A percentile compares a stretch with the other conserved stretches of the same genome.
These are phyloP conservation scores for Nigrograna mackinnonii DNA, from an alignment of 2,329 filamentous ascomycete species.

Conservation along the genomic window DNA sequence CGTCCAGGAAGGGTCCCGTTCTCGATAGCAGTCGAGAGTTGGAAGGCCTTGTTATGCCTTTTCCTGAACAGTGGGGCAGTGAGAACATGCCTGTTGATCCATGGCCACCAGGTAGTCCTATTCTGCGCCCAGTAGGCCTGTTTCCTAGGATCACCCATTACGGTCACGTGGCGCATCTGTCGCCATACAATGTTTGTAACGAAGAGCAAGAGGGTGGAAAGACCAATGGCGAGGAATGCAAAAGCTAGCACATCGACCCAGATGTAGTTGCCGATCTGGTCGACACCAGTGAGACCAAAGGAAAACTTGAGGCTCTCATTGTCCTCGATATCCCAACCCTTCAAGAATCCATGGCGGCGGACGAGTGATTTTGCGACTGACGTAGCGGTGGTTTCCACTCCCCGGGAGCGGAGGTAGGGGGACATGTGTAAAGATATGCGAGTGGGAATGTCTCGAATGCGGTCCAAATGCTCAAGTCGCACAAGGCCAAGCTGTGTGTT, in stretches of 20 bases:
- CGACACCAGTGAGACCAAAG: slow-evolving; percentile 51
- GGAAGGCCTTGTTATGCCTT: slow-evolving; percentile 76
- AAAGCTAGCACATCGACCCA: slow-evolving; percentile 50
- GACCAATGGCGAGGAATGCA: slow-evolving; percentile 33
- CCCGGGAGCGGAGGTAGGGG: slow-evolving; percentile 23
- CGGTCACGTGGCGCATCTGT: slow-evolving; percentile 50
- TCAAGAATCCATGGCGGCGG: slow-evolving; percentile 26
- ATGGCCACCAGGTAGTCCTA: slow-evolving; percentile 54
- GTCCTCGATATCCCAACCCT: slow-evolving; percentile 31
- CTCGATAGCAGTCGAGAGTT: slow-evolving; percentile 68
- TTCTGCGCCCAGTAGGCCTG: slow-evolving; percentile 53
- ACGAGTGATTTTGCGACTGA: slow-evolving; percentile 2
- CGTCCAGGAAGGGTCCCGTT: slow-evolving; percentile 80
- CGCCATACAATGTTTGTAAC: slow-evolving; percentile 45
- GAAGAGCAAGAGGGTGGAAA: slow-evolving; percentile 45
- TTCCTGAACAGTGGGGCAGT: slow-evolving; percentile 74
- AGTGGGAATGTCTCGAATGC: neutral
- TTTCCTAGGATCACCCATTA: slow-evolving; percentile 44
- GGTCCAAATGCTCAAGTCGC: too few species aligned
- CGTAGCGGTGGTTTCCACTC: slow-evolving; percentile 18
- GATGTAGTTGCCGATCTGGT: slow-evolving; percentile 52
- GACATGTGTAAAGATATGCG: slow-evolving; percentile 25
- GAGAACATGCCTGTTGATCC: slow-evolving; percentile 65
- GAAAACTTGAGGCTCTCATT: slow-evolving; percentile 40
- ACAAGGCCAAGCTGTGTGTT: too few species aligned